Conservation (phyloP, 2,329 filamentous ascomycete genomes). For the Monilinia polystroma region DNA sequence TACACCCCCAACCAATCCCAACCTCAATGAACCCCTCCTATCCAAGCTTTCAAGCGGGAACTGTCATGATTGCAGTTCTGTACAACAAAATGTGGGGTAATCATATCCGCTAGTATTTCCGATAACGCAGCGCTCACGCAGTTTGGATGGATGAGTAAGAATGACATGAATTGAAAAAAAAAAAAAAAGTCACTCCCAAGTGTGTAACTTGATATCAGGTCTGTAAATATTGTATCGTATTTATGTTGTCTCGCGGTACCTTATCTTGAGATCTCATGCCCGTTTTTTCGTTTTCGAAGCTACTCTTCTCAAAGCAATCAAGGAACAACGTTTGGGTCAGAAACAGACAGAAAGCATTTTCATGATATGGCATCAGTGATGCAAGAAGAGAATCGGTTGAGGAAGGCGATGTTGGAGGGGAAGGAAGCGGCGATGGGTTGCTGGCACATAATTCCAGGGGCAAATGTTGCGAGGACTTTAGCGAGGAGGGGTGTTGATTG, state of each 20-base stretch:
- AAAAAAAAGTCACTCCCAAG: too few relatives aligned
- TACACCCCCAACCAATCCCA: neutral
- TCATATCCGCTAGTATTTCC: neutral
- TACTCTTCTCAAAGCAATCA: neutral
- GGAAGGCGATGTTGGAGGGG: conserved; percentile 50
- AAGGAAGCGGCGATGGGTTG: conserved; percentile 52
- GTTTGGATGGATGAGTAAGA: too few relatives aligned
- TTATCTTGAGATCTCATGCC: neutral
- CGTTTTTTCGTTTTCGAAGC: neutral
- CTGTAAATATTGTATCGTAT: too few relatives aligned
- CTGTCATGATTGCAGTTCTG: neutral
- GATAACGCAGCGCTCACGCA: neutral
- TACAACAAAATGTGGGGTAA: conserved; percentile 13
- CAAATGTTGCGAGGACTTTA: conserved; percentile 58
- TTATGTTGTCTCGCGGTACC: neutral
- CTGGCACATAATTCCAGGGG: conserved; percentile 62
- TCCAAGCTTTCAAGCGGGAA: conserved; percentile 4
- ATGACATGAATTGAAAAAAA: too few relatives aligned
- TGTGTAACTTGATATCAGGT: too few relatives aligned
- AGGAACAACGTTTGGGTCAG: neutral
- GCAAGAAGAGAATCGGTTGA: conserved; percentile 48
- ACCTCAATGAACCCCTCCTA: neutral
- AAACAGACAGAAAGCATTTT: neutral
- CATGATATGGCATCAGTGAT: conserved; percentile 34
- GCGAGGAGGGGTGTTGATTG: conserved; percentile 65